Base-by-base conservation (phyloP, 352 stramenopile genomes). In the Phytophthora boehmeriae region DNA sequence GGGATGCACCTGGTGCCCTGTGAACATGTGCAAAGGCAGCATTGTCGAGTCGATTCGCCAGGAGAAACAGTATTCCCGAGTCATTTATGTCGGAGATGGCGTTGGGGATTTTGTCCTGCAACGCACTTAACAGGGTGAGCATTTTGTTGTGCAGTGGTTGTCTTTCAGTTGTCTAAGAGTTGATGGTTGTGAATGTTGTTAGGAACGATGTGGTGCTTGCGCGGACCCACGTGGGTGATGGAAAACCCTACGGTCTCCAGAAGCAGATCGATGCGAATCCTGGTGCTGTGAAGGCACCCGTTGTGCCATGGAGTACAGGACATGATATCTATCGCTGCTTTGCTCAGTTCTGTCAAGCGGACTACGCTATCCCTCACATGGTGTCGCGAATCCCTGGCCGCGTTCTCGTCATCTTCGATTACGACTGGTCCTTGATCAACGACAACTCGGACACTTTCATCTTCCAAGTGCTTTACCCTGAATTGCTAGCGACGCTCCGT, bases 401-500 rank as follows among this genome's bases (percentile, higher is more conserved):
- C 20, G 70, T 83, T 13, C 72, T 94, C 27, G 78, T 92, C 28
- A 57, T 93, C 39, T 92, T 94, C 36, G 86, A 94, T 71, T 94
- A 91, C 49, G 86, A 94, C 66, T 92, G 86, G 80, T 94, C 78
- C 25, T 68, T 94, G 42, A 75, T 94, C 46, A 87, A 95, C 59
- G 82, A 88, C 20, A 90, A 95, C 71, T 93, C 86, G 38, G 86
- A 95, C 62, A 89, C 68, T 32, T 90, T 85, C 47, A 62, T 95
- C 45, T 92, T 92, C 72, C 65, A 88, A 38, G 27, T 73, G 55
- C 64, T 92, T 5, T 80, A 89, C 41, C 80, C 86, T 2, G 68
- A 87, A 30, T 61, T 95, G 34, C 55, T 92, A 4, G 50, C 54
- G 1, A 63, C 75, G 13, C 49, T 92, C 8, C 42, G 54, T 5